phyloP scores from a whole-genome alignment of 1,284 basidiomycete genomes.

The Peniophora sp. region DNA sequence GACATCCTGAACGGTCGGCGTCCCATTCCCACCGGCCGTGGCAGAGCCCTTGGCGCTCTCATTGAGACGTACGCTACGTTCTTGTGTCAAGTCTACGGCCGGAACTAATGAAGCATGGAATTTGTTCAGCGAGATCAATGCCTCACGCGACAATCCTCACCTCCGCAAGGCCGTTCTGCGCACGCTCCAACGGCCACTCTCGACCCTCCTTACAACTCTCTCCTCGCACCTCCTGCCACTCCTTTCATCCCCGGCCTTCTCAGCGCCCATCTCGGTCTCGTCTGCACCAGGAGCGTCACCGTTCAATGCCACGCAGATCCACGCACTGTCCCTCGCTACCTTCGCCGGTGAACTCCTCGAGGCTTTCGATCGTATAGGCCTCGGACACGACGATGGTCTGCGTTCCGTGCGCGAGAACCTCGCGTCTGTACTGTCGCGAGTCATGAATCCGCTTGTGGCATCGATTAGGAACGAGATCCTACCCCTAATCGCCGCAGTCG shows the following conservation, averaged over 20 bases:
- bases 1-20: constrained; percentile 56
- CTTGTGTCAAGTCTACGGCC: constrained; percentile 7
- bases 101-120: constrained; percentile 5
- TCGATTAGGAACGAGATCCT: constrained; percentile 55
- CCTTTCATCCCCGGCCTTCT: constrained; percentile 55
- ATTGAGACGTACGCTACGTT: constrained; percentile 53
- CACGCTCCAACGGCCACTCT: constrained; percentile 65
- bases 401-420: constrained; percentile 59
- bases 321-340: constrained; percentile 57
- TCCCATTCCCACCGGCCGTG: constrained; percentile 64
- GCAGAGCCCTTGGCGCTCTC: constrained; percentile 52
- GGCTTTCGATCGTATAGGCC: constrained; percentile 53
- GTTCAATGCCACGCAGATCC: constrained; percentile 59
- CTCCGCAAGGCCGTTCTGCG: constrained; percentile 64
- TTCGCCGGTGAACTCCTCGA: constrained; percentile 68
- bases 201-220: constrained; percentile 62
- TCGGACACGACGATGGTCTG: constrained; percentile 61
- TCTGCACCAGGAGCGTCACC: constrained; percentile 12
- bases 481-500: constrained; percentile 54
- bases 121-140: constrained; percentile 53
- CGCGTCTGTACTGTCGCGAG: constrained; percentile 54
- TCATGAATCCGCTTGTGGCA: constrained; percentile 54
- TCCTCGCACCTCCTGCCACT: constrained; percentile 59
- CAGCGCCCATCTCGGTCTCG: no score
- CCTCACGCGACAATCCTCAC: constrained; percentile 52